Conservation (phyloP, 495 filamentous ascomycete species). For the Xylaria scruposa region DNA sequence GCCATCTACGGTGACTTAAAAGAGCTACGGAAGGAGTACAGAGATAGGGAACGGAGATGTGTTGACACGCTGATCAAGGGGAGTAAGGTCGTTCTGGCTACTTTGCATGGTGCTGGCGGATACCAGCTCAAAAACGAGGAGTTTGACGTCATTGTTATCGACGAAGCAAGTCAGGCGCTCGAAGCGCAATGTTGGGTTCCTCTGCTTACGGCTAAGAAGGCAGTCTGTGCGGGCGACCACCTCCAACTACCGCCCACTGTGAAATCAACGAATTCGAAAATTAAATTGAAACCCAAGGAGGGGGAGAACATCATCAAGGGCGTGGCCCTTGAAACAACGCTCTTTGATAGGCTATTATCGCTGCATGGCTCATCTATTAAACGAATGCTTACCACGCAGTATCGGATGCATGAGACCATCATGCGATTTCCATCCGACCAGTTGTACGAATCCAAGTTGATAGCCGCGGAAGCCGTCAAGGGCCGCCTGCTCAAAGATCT, state of each 20-base stretch:
- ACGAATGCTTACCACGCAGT: slow-evolving; percentile 95
- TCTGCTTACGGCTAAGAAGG: slow-evolving; percentile 77
- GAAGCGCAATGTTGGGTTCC: slow-evolving; percentile 99
- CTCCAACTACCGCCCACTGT: slow-evolving; percentile 94
- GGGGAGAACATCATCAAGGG: slow-evolving; percentile 47
- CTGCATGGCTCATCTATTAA: slow-evolving; percentile 87
- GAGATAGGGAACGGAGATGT: slow-evolving; percentile 82
- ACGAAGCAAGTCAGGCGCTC: slow-evolving; percentile 94
- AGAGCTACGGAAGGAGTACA: slow-evolving; percentile 85
- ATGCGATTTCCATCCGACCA: slow-evolving; percentile 92
- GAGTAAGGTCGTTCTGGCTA: slow-evolving; percentile 89
- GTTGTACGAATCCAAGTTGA: slow-evolving; percentile 81
- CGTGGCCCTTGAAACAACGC: slow-evolving; percentile 77
- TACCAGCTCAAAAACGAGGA: slow-evolving; percentile 78
- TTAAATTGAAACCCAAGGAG: slow-evolving; percentile 37
- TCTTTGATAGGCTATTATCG: slow-evolving; percentile 87
- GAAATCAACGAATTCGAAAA: slow-evolving; percentile 74
- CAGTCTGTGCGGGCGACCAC: slow-evolving; percentile 92
- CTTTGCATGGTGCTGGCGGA: slow-evolving; percentile 90
- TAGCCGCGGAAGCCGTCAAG: slow-evolving; percentile 80
- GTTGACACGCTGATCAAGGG: slow-evolving; percentile 74
- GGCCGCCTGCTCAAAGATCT: slow-evolving; percentile 76
- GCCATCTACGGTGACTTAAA: slow-evolving; percentile 86
- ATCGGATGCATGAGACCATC: slow-evolving; percentile 95
- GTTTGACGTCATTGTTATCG: slow-evolving; percentile 95